Evolutionary conservation across 2,329 filamentous ascomycete species (phyloP), one percentile per base, ranked within the genome.

Genomic region (Ploettnerulaceae sp.): DNA sequence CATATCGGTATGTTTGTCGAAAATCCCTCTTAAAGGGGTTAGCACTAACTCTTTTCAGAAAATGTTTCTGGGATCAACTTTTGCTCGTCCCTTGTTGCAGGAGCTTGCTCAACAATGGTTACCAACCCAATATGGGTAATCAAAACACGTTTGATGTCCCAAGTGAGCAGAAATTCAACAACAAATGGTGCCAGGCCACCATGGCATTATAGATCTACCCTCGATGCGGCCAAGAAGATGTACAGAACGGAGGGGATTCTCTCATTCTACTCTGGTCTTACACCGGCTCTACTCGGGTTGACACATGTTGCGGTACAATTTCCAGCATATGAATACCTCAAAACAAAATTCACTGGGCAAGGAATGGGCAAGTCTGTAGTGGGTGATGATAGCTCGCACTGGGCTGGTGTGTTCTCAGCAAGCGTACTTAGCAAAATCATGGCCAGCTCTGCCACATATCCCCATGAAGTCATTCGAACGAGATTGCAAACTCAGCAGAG

Each of bases 51-150:
- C 7, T 25, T n/a, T 24, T 20, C 61, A 87, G 86, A 82, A 51
- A 91, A 88, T 63, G 80, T 79, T 61, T 84, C 87, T 70, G 65
- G 89, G 34, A 79, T 91, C 60, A 89, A 88, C 63, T 84, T 93
- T 56, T 90, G 86, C 72, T 93, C 93, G 17, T 95, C 93, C 7
- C 80, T 98, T 51, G 78, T 89, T 47, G 93, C 91, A 18, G 93
- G 93, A 43, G 89, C 82, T 51, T 95, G 86, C 70, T 96, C 90
- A 57, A 98, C 93, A 3, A 76, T 97, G 53, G 86, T 84, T 53
- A 98, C 93, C 18, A 98, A 97, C 66, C 93, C 93, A 1, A 98
- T 98, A 51, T 98, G 93, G 93, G 93, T 98, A 28, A 95, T 98
- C 71, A 98, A 98, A 70, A 98, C 93, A 38, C 79, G 93, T 57